Conservation (phyloP, 805 yeast species). For the Wickerhamiella nectarea region DNA sequence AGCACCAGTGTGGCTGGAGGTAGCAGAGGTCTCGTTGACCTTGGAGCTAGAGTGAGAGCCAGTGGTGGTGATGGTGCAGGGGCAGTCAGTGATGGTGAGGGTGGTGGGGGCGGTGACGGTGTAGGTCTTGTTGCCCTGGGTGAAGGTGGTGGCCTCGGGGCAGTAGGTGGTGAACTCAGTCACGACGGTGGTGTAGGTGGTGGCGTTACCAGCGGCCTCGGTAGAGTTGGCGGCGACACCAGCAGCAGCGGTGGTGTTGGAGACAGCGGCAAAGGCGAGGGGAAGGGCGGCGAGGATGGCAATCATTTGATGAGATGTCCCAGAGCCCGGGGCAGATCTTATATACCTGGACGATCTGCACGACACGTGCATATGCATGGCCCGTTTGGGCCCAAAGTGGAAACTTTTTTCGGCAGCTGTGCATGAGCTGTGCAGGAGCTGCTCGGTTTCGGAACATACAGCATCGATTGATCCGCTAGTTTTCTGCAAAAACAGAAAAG, state of each 20-base stretch:
- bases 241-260: slow-evolving; percentile 15
- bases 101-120: slow-evolving; percentile 64
- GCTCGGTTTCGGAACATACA: too few species aligned
- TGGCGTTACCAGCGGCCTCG: slow-evolving; percentile 12
- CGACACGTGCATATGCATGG: slow-evolving; percentile 1
- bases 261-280: slow-evolving; percentile 6
- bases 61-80: slow-evolving; percentile 41
- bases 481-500: too few species aligned
- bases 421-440: too few species aligned
- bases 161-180: slow-evolving; percentile 57
- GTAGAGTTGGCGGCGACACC: slow-evolving; percentile 9
- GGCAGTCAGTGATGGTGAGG: slow-evolving; percentile 74
- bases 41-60: slow-evolving; percentile 6
- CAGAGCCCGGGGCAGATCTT: neutral
- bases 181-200: slow-evolving; percentile 13
- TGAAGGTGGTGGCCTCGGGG: slow-evolving; percentile 51
- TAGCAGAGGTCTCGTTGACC: slow-evolving; percentile 2
- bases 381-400: neutral
- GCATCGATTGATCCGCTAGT: neutral
- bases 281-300: slow-evolving; percentile 5
- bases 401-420: neutral
- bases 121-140: slow-evolving; percentile 32
- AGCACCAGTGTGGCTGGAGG: slow-evolving; percentile 2
- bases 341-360: neutral
- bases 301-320: neutral